Conservation (phyloP, 805 yeast species). For the Zygotorulaspora chibaensis region DNA sequence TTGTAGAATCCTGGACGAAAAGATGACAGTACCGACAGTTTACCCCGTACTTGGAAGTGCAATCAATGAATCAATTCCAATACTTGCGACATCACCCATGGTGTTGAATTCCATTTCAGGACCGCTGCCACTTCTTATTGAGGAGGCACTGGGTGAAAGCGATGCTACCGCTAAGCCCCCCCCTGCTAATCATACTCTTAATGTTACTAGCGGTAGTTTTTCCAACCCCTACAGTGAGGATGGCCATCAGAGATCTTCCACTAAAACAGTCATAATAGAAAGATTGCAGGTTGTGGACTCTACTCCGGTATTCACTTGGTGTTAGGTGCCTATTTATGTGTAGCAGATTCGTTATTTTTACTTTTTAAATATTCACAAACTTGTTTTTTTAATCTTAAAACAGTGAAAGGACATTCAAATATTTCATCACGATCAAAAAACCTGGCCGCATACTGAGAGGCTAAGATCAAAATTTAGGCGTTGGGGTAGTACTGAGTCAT, state of each 20-base stretch:
- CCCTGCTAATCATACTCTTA: neutral
- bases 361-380: no score
- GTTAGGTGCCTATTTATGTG: conserved; percentile 32
- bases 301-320: conserved; percentile 67
- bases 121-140: neutral
- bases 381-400: no score
- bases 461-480: neutral
- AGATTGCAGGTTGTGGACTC: conserved; percentile 50
- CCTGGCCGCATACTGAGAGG: neutral
- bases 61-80: conserved; percentile 39
- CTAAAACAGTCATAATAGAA: conserved; percentile 54
- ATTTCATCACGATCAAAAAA: no score
- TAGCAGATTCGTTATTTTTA: no score
- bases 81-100: conserved; percentile 21
- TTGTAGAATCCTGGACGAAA: conserved; percentile 56
- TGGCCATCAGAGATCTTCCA: conserved; percentile 5
- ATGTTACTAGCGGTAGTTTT: neutral
- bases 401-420: no score
- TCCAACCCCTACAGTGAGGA: neutral
- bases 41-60: conserved; percentile 39
- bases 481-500: conserved; percentile 1
- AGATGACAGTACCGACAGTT: conserved; percentile 51
- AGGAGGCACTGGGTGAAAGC: conserved; percentile 6
- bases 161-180: neutral
- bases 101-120: conserved; percentile 14